Conservation (phyloP, 2,329 filamentous ascomycete species). For the Bimuria novae-zelandiae region DNA sequence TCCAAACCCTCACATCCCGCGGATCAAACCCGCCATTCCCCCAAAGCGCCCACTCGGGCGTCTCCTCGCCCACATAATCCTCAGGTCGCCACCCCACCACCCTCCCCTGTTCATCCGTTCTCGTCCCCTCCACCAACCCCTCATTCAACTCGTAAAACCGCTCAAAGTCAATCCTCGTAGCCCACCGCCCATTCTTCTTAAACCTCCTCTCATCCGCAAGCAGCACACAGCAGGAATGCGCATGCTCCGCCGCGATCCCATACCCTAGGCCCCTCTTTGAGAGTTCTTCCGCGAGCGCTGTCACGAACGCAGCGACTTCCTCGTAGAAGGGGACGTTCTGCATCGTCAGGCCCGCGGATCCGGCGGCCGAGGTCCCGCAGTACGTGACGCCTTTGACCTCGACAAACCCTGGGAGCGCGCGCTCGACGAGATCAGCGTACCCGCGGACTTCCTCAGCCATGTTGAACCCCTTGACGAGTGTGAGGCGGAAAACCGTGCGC, state of each 20-base stretch:
- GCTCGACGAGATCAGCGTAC: conserved; percentile 86
- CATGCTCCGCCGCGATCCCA: conserved; percentile 92
- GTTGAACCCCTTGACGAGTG: conserved; percentile 97
- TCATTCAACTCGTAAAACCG: conserved; percentile 86
- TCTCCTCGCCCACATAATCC: conserved; percentile 85
- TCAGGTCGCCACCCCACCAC: conserved; percentile 75
- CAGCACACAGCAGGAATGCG: conserved; percentile 90
- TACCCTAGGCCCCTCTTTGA: conserved; percentile 74
- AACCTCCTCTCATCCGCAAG: conserved; percentile 79
- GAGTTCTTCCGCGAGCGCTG: conserved; percentile 72
- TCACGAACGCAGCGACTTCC: conserved; percentile 83
- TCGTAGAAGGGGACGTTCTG: conserved; percentile 95
- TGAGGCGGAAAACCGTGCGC: conserved; percentile 91
- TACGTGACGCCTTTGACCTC: conserved; percentile 98
- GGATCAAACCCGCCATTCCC: conserved; percentile 95
- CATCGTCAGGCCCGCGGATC: conserved; percentile 90
- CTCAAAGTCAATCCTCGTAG: conserved; percentile 88
- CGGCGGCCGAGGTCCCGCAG: conserved; percentile 86
- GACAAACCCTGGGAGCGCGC: conserved; percentile 86
- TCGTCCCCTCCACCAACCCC: conserved; percentile 47
- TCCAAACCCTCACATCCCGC: conserved; percentile 81
- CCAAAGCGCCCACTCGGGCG: conserved; percentile 93
- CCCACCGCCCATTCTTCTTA: conserved; percentile 77
- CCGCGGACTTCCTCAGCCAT: conserved; percentile 90
- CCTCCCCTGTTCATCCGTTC: conserved; percentile 52